A percentile compares a stretch with the other conserved stretches of the same genome.
These are phyloP conservation scores for Euphrasia arctica DNA, from an alignment of 305 asterid species.

Conservation along the genomic window DNA sequence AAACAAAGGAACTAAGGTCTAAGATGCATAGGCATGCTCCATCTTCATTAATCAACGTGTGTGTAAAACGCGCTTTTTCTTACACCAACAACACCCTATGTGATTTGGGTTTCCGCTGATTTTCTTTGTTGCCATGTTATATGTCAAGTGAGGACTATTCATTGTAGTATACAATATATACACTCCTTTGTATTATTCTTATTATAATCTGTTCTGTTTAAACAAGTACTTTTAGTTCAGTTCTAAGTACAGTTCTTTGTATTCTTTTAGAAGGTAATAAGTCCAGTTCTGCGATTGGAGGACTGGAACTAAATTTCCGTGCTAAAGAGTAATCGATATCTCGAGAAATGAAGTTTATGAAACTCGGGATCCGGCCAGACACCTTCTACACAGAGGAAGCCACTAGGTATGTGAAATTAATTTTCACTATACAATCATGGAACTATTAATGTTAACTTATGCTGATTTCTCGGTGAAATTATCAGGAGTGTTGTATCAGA, in stretches of 20 bases:
- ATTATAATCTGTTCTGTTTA: neutral
- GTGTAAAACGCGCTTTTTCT: neutral
- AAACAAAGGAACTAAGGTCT: neutral
- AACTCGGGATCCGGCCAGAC: slow-evolving; percentile 73
- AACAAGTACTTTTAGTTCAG: no score
- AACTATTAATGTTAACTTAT: neutral
- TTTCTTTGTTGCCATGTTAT: neutral
- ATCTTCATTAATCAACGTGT: neutral
- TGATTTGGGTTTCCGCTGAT: neutral
- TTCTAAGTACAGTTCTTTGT: no score
- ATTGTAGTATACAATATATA: neutral
- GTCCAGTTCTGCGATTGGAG: slow-evolving; percentile 14
- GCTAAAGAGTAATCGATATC: slow-evolving; percentile 13
- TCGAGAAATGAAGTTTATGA: slow-evolving; percentile 73
- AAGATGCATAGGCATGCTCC: neutral
- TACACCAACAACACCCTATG: neutral
- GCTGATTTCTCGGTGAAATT: neutral
- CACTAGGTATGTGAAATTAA: slow-evolving; percentile 42
- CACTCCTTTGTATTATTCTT: neutral
- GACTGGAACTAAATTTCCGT: neutral
- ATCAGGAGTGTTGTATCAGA: slow-evolving; percentile 46
- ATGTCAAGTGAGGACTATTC: neutral
- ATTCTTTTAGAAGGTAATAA: neutral
- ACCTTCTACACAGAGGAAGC: slow-evolving; percentile 76
- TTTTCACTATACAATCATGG: neutral